Evolutionary conservation across 129 eudicot species (phyloP).

Genomic region (Silybum marianum): DNA sequence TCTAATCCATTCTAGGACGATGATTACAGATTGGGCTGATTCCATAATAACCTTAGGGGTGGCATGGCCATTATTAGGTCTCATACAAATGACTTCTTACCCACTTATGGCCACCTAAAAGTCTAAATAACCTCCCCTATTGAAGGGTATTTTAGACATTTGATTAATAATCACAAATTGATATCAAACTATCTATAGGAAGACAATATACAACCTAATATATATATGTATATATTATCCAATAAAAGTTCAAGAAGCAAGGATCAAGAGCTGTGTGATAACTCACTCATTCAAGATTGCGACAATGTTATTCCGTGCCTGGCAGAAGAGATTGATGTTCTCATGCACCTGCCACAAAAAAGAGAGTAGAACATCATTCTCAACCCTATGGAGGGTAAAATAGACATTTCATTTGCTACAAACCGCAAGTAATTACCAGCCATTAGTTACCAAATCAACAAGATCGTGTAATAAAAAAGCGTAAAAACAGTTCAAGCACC

Average conservation of each 20-base stretch:
- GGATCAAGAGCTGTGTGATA: neutral
- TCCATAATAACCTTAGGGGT: too few species aligned
- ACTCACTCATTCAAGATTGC: conserved; percentile 75
- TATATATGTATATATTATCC: neutral
- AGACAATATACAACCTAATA: neutral
- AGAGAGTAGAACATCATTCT: conserved; percentile 12
- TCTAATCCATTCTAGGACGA: too few species aligned
- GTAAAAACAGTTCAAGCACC: neutral
- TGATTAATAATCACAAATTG: conserved; percentile 4
- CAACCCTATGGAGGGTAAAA: neutral
- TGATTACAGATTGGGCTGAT: too few species aligned
- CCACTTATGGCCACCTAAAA: neutral
- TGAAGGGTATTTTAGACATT: neutral
- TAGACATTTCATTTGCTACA: neutral
- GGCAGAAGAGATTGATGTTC: conserved; percentile 75
- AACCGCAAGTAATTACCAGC: neutral
- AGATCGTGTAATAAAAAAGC: neutral
- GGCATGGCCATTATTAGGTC: too few species aligned
- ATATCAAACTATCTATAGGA: neutral
- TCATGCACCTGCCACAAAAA: conserved; percentile 66
- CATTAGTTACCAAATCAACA: neutral
- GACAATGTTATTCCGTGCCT: conserved; percentile 65
- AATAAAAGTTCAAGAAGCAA: neutral
- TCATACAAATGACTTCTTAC: too few species aligned
- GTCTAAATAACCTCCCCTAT: neutral